Percentiles rank a stretch among this genome's conserved stretches.
Conservation (phyloP, 192 early-diverging fungal species). For the Rhizophagus clarus region DNA sequence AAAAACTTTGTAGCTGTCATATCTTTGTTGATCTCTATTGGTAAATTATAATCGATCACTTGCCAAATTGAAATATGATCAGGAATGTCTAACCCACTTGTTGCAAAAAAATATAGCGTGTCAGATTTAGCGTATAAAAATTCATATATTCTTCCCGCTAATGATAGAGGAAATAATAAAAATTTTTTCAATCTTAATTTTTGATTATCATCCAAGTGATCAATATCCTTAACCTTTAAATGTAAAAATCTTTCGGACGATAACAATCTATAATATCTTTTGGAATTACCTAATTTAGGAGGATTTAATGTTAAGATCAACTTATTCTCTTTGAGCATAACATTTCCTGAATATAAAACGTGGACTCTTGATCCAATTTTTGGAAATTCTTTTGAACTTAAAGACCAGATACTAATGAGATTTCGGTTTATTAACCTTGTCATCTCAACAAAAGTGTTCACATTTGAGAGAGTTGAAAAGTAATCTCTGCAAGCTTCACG, state of each 20-base stretch:
- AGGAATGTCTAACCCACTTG: conserved; percentile 24
- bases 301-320: conserved; percentile 17
- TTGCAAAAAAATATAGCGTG: conserved; percentile 37
- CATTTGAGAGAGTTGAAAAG: not conserved
- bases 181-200: not conserved
- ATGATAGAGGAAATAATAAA: conserved; percentile 29
- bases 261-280: conserved; percentile 39
- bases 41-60: conserved; percentile 40
- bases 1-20: conserved; percentile 37
- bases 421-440: not conserved
- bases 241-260: conserved; percentile 36
- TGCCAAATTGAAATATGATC: conserved; percentile 18
- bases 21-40: conserved; percentile 28
- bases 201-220: not conserved
- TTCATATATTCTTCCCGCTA: conserved; percentile 33
- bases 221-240: conserved; percentile 17
- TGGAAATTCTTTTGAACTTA: not conserved
- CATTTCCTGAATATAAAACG: not conserved
- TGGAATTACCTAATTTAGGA: conserved; percentile 27
- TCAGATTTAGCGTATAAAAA: conserved; percentile 42
- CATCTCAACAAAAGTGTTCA: not conserved
- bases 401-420: not conserved
- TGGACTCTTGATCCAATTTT: not conserved
- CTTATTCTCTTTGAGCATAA: not conserved
- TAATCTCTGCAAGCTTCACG: not conserved